phyloP scores from a whole-genome alignment of 768 basidiomycete genomes.

The Tylopilus sp. region DNA sequence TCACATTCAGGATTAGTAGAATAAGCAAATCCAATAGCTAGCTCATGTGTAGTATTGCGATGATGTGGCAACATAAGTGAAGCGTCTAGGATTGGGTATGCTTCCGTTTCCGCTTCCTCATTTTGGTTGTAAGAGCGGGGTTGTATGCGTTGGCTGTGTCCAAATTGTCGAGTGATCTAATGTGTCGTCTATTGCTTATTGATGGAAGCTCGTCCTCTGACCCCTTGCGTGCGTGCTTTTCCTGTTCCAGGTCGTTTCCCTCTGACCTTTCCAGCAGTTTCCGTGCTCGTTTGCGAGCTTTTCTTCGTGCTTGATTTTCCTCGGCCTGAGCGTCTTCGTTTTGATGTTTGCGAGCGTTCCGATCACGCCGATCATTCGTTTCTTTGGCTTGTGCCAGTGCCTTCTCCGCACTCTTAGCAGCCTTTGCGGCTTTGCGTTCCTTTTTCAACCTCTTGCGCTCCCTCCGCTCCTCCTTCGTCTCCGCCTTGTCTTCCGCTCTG shows the following conservation, averaged over 20 bases:
- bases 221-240: not conserved
- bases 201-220: not conserved
- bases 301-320: slow-evolving; percentile 2
- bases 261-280: slow-evolving; percentile 5
- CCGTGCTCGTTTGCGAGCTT: slow-evolving; percentile 7
- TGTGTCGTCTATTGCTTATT: not conserved
- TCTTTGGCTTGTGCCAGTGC: not conserved
- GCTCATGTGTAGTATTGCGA: slow-evolving; percentile 5
- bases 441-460: slow-evolving; percentile 23
- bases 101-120: slow-evolving; percentile 20
- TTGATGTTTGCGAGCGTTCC: not conserved
- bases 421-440: slow-evolving; percentile 21
- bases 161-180: not conserved
- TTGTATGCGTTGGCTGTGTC: not conserved
- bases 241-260: not conserved
- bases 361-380: not conserved
- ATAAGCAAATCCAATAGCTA: slow-evolving; percentile 14
- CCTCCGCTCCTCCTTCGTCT: slow-evolving; percentile 19
- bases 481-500: slow-evolving; percentile 2
- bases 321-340: not conserved
- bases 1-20: slow-evolving; percentile 25
- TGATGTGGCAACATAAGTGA: not conserved
- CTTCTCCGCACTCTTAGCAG: slow-evolving; percentile 10
- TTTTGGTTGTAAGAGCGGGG: slow-evolving; percentile 8
- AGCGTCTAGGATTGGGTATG: slow-evolving; percentile 12